Conservation (phyloP, 352 stramenopile genomes). For the Globisporangium heterothallicum region DNA sequence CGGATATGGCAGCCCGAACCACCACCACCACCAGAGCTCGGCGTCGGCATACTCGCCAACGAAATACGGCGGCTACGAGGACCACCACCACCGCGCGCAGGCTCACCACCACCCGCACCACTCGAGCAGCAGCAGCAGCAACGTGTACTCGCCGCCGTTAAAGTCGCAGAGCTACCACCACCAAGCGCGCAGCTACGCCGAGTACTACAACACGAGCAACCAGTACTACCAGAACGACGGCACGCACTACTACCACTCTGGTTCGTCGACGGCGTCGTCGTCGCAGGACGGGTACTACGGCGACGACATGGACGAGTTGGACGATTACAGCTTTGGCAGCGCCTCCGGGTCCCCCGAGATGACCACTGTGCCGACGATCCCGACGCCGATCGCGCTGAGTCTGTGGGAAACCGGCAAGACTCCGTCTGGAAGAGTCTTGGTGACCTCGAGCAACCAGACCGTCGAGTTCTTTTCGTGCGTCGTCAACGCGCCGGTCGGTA, state of each 20-base stretch:
- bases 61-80: slow-evolving; percentile 20
- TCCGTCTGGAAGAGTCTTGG: slow-evolving; percentile 66
- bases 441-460: slow-evolving; percentile 76
- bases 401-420: slow-evolving; percentile 78
- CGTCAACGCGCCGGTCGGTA: slow-evolving; percentile 56
- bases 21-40: slow-evolving; percentile 6
- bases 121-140: slow-evolving; percentile 5
- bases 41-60: slow-evolving; percentile 22
- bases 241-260: slow-evolving; percentile 59
- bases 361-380: slow-evolving; percentile 72
- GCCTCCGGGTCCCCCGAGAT: slow-evolving; percentile 45
- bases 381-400: slow-evolving; percentile 61
- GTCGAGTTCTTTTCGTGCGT: slow-evolving; percentile 82
- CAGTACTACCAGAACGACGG: slow-evolving; percentile 37
- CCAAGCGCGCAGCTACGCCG: slow-evolving; percentile 23
- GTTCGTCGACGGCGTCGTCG: slow-evolving; percentile 72
- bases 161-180: slow-evolving; percentile 21
- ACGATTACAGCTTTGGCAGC: slow-evolving; percentile 38
- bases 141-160: slow-evolving; percentile 31
- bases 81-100: slow-evolving; percentile 1
- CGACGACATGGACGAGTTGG: slow-evolving; percentile 68
- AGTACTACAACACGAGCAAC: slow-evolving; percentile 32
- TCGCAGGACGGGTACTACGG: slow-evolving; percentile 75
- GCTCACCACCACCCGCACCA: slow-evolving; percentile 12
- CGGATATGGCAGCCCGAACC: background rate